Percentiles rank a stretch among this genome's conserved stretches.
Evolutionary conservation across 108 stramenopile species (phyloP).

Genomic region (Nitzschia sp.): DNA sequence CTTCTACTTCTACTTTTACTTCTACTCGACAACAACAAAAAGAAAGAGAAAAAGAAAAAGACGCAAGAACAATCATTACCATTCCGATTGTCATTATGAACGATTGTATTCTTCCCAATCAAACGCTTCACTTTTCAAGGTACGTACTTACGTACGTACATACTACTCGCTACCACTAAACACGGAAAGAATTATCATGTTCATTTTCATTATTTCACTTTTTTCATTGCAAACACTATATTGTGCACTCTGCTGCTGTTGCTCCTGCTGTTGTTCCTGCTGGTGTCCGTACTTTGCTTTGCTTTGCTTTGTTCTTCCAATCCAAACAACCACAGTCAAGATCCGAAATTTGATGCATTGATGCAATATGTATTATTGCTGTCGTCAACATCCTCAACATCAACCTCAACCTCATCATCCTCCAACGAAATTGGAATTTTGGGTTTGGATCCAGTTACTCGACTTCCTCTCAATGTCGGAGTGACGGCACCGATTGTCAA

Average conservation of each 20-base stretch:
- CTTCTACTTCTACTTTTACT: no score
- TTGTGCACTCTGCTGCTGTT: neutral
- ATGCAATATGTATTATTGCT: conserved; percentile 12
- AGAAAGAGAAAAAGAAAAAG: no score
- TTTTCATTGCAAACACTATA: neutral
- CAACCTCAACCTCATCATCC: neutral
- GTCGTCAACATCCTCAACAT: no score
- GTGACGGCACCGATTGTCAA: conserved; percentile 21
- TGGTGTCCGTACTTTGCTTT: neutral
- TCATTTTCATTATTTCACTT: no score
- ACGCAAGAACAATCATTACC: neutral
- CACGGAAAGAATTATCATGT: no score
- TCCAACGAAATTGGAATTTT: conserved; percentile 23
- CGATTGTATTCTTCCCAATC: conserved; percentile 26
- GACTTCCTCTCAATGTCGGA: conserved; percentile 11
- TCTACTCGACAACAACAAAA: no score
- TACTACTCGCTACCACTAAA: neutral
- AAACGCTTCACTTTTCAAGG: conserved; percentile 20
- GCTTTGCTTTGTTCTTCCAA: neutral
- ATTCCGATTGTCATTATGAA: conserved; percentile 25
- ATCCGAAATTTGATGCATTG: conserved; percentile 32
- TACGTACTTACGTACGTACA: neutral
- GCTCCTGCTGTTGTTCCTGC: neutral
- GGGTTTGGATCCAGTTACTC: conserved; percentile 19
- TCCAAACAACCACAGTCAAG: neutral